Percentiles rank a stretch among this genome's conserved stretches.
phyloP scores from a whole-genome alignment of 2,329 filamentous ascomycete genomes.

The Botryotinia calthae region DNA sequence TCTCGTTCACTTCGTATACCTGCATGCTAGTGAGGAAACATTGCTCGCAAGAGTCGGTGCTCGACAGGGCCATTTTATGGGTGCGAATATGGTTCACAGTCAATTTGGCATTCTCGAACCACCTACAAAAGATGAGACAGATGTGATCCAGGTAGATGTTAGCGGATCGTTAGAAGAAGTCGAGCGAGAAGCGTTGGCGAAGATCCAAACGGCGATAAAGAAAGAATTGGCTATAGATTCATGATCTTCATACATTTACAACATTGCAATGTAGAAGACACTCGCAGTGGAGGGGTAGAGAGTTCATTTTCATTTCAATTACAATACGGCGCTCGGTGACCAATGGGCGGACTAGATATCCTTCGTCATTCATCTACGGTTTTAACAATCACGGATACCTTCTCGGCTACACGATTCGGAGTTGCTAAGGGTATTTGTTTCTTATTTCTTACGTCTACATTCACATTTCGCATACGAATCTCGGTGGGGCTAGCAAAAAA shows the following conservation, averaged over 20 bases:
- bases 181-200: slow-evolving; percentile 56
- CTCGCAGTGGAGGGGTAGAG: background rate
- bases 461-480: slow-evolving; percentile 7
- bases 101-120: slow-evolving; percentile 88
- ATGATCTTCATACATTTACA: background rate
- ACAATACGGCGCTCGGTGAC: slow-evolving; percentile 15
- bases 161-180: slow-evolving; percentile 58
- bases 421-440: slow-evolving; percentile 10
- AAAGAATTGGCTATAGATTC: slow-evolving; percentile 24
- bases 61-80: slow-evolving; percentile 90
- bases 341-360: slow-evolving; percentile 13
- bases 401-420: slow-evolving; percentile 7
- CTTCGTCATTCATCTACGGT: slow-evolving; percentile 7
- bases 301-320: background rate
- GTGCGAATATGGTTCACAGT: slow-evolving; percentile 89
- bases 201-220: slow-evolving; percentile 43
- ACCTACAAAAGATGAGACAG: slow-evolving; percentile 66
- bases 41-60: slow-evolving; percentile 72
- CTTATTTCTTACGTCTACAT: background rate
- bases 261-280: background rate
- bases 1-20: slow-evolving; percentile 89
- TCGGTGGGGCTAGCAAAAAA: background rate
- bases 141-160: slow-evolving; percentile 71
- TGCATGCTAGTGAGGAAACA: slow-evolving; percentile 72
- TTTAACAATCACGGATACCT: background rate